These are phyloP conservation scores for Aureobasidium sp. DNA, from an alignment of 2,329 filamentous ascomycete genomes.

Conservation along the genomic window DNA sequence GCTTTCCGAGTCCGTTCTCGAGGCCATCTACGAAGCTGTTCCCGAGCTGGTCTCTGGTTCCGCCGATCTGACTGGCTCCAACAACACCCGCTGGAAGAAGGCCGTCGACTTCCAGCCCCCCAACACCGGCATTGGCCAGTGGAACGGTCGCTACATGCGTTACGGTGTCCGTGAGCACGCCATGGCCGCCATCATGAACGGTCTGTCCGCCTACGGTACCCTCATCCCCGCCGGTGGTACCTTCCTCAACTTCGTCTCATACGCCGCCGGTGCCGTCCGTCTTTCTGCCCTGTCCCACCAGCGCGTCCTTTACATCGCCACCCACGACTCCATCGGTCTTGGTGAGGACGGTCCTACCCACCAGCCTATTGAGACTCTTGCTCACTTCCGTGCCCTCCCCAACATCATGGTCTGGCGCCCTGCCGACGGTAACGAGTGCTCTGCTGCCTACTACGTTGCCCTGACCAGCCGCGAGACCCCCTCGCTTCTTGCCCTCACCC, in stretches of 20 bases:
- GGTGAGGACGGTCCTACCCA: conserved; percentile 98
- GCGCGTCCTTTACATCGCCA: conserved; percentile 91
- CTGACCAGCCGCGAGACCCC: conserved; percentile 85
- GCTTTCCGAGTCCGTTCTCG: conserved; percentile 87
- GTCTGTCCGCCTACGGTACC: conserved; percentile 90
- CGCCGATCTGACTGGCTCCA: conserved; percentile 95
- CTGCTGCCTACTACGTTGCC: conserved; percentile 93
- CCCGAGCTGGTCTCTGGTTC: conserved; percentile 94
- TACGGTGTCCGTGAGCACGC: conserved; percentile 89
- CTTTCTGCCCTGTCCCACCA: conserved; percentile 86
- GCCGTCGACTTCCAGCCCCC: conserved; percentile 97
- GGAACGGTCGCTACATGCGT: conserved; percentile 83
- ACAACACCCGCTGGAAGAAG: conserved; percentile 97
- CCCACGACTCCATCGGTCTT: conserved; percentile 97
- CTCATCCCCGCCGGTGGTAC: conserved; percentile 90
- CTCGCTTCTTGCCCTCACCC: conserved; percentile 87
- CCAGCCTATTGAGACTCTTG: conserved; percentile 96
- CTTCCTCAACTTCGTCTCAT: conserved; percentile 99
- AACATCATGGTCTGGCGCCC: conserved; percentile 99
- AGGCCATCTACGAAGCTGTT: conserved; percentile 73
- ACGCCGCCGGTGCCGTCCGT: conserved; percentile 90
- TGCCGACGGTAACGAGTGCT: conserved; percentile 96
- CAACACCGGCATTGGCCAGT: conserved; percentile 76
- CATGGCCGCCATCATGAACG: conserved; percentile 92
- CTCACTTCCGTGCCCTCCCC: conserved; percentile 96